phyloP scores from a whole-genome alignment of 345 rosid genomes.

The Aurinia saxatilis region DNA sequence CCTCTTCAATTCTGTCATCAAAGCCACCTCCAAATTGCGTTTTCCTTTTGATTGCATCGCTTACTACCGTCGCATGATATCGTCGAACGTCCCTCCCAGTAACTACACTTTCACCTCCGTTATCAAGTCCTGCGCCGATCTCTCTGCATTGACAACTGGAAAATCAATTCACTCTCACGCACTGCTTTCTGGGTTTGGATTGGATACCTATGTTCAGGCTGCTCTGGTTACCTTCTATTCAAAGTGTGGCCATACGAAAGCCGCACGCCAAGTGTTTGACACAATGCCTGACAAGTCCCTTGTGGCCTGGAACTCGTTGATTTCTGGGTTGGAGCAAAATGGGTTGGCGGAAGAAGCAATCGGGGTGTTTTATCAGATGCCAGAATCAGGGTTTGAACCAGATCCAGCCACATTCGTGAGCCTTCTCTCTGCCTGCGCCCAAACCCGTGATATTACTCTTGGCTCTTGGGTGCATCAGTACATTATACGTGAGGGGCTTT shows the following conservation, averaged over 20 bases:
- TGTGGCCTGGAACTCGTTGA: slow-evolving; percentile 81
- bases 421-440: slow-evolving; percentile 73
- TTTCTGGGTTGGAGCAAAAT: slow-evolving; percentile 78
- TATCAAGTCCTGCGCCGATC: slow-evolving; percentile 59
- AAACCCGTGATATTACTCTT: slow-evolving; percentile 47
- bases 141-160: slow-evolving; percentile 42
- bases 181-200: slow-evolving; percentile 46
- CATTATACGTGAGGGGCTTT: slow-evolving; percentile 24
- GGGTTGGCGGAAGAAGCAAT: slow-evolving; percentile 58
- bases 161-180: slow-evolving; percentile 53
- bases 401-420: slow-evolving; percentile 64
- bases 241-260: slow-evolving; percentile 33
- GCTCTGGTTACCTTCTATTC: slow-evolving; percentile 54
- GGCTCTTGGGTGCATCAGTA: slow-evolving; percentile 68
- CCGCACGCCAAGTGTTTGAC: slow-evolving; percentile 65
- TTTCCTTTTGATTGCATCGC: slow-evolving; percentile 40
- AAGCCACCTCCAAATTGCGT: slow-evolving; percentile 41
- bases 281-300: slow-evolving; percentile 47
- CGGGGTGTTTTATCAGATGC: slow-evolving; percentile 49
- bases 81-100: slow-evolving; percentile 36
- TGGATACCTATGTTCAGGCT: slow-evolving; percentile 58
- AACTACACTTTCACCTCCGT: slow-evolving; percentile 72
- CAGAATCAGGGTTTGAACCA: slow-evolving; percentile 37
- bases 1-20: slow-evolving; percentile 61
- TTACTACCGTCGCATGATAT: slow-evolving; percentile 53